Evolutionary conservation across 352 stramenopile species (phyloP), one percentile per base, ranked within the genome.

Genomic region (Salisapilia sapeloensis): DNA sequence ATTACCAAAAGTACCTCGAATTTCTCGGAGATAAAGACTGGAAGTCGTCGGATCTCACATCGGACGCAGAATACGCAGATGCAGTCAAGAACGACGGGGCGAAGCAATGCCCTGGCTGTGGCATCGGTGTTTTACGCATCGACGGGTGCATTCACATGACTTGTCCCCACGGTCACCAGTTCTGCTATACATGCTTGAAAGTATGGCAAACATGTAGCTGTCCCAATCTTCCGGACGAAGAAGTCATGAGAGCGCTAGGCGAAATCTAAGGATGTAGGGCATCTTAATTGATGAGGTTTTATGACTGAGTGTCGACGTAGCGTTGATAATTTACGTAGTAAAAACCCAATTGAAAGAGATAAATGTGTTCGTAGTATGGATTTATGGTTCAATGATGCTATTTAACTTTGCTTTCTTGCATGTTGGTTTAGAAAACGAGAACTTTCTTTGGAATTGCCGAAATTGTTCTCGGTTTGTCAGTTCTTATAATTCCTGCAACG

Each of bases 91-190:
- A 25, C 3, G 14, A 72, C 2, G 63, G 67, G 11, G 66, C 48
- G 0, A 86, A 86, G 38, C 70, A 83, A 28, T 86, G 70, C 28
- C 66, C 70, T 1, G 70, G 60, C 15, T 86, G 70, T 38, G 70
- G 70, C 11, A 58, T 86, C 9, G 70, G 70, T 23, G 63, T 86
- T 18, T 46, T 76, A 35, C 63, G 66, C 29, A 64, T 76, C 42
- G 62, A 60, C 39, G 70, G 70, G n/a, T 86, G 70, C 34, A 44
- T 86, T 12, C 65, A 86, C 52, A 86, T 86, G 52, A 66, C 33
- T 26, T 86, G 70, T 32, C 61, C 60, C 6, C 65, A 71, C 26
- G 66, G 64, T 2, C 66, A 83, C 44, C 43, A 83, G 38, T 86
- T 86, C 35, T 86, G 70, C 46, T 86, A 64, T 38, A 78, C 63